phyloP scores from a whole-genome alignment of 2,329 filamentous ascomycete genomes.

The Phialophora verrucosa region DNA sequence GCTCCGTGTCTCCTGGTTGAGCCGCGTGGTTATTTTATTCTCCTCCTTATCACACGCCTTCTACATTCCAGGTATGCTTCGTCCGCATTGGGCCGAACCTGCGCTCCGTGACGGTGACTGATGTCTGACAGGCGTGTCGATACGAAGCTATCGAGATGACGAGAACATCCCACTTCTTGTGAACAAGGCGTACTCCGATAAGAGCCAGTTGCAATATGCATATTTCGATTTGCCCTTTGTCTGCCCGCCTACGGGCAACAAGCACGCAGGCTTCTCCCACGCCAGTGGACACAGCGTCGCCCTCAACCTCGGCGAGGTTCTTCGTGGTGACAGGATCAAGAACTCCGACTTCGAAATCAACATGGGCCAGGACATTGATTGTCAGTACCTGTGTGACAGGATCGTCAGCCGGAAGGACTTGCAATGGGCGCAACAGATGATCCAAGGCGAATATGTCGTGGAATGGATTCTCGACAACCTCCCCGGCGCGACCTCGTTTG shows the following conservation, averaged over 20 bases:
- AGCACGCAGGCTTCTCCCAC: slow-evolving; percentile 68
- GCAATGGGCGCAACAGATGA: slow-evolving; percentile 71
- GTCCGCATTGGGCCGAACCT: slow-evolving; percentile 1
- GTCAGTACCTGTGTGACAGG: slow-evolving; percentile 72
- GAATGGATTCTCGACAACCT: slow-evolving; percentile 95
- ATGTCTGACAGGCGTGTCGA: slow-evolving; percentile 71
- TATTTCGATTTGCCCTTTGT: slow-evolving; percentile 89
- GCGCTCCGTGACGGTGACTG: slow-evolving; percentile 10
- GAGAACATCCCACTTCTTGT: slow-evolving; percentile 83
- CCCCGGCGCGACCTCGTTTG: slow-evolving; percentile 85
- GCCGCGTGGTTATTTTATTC: slow-evolving; percentile 53
- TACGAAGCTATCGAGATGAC: slow-evolving; percentile 76
- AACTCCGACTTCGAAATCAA: slow-evolving; percentile 81
- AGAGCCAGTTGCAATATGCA: slow-evolving; percentile 88
- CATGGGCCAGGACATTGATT: slow-evolving; percentile 77
- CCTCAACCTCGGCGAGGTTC: slow-evolving; percentile 83
- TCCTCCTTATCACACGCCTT: slow-evolving; percentile 68
- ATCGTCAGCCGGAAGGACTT: slow-evolving; percentile 69
- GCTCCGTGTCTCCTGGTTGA: slow-evolving; percentile 42
- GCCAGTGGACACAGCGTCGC: slow-evolving; percentile 78
- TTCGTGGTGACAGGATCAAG: slow-evolving; percentile 84
- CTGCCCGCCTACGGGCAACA: slow-evolving; percentile 75
- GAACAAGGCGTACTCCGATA: slow-evolving; percentile 90
- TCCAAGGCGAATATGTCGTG: slow-evolving; percentile 79
- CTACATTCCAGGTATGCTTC: slow-evolving; percentile 79